phyloP scores from a whole-genome alignment of 1,139 yeast species.

The Pichia cactophila region DNA sequence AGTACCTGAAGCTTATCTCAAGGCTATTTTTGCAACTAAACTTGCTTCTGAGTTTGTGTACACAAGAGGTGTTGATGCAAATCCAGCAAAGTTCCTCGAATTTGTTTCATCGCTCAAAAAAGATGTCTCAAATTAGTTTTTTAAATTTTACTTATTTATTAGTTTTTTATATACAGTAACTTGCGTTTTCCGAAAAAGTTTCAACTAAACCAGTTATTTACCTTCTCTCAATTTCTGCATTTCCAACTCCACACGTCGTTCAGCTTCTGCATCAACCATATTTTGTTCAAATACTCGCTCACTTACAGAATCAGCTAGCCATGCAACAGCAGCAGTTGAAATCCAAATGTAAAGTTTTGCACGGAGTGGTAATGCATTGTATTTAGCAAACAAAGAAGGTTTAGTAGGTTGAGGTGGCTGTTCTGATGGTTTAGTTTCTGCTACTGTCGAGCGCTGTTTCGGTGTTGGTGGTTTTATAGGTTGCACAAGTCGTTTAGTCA shows the following conservation, averaged over 20 bases:
- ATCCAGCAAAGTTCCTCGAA: constrained; percentile 79
- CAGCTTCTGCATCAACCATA: constrained; percentile 27
- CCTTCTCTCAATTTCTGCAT: constrained; percentile 12
- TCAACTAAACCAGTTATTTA: not conserved
- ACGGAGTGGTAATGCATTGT: constrained; percentile 21
- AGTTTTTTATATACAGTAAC: constrained; percentile 1
- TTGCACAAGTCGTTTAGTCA: not conserved
- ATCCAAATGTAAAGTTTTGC: constrained; percentile 26
- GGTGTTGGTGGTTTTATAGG: constrained; percentile 8
- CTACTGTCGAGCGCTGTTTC: not conserved
- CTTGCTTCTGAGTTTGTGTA: constrained; percentile 87
- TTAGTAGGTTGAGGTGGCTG: constrained; percentile 1
- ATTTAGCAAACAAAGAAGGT: constrained; percentile 15
- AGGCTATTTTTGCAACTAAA: constrained; percentile 85
- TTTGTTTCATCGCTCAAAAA: constrained; percentile 30
- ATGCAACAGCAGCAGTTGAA: constrained; percentile 25
- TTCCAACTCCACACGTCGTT: constrained; percentile 25
- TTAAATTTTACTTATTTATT: not conserved
- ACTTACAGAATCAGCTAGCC: constrained; percentile 24
- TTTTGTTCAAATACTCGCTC: constrained; percentile 23
- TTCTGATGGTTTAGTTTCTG: not conserved
- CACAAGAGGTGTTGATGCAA: constrained; percentile 72
- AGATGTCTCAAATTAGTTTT: not conserved
- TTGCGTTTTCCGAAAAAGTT: not conserved
- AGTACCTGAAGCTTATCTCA: constrained; percentile 82